These are phyloP conservation scores for Coccomyxa subellipsoidea DNA, from an alignment of 163 green algal species.

Conservation along the genomic window DNA sequence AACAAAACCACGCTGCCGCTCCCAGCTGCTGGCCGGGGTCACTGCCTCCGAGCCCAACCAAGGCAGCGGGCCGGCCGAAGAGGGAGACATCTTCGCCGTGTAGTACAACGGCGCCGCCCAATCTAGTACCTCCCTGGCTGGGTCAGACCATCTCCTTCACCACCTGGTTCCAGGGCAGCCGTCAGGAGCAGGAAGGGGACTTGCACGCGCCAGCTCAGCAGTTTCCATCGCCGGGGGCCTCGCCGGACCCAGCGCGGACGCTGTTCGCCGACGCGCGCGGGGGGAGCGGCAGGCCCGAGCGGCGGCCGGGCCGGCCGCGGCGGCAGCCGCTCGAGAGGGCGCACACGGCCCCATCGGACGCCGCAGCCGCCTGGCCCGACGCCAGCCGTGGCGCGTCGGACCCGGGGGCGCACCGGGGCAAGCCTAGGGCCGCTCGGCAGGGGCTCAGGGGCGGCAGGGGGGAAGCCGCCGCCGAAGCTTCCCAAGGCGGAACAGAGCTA, in stretches of 20 bases:
- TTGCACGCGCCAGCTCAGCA: neutral
- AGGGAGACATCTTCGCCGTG: neutral
- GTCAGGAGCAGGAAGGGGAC: neutral
- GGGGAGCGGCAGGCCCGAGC: neutral
- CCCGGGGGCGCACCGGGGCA: neutral
- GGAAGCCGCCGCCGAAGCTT: neutral
- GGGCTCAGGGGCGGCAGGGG: neutral
- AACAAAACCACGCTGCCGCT: neutral
- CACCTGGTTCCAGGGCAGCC: neutral
- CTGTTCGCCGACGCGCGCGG: neutral
- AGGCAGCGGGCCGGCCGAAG: neutral
- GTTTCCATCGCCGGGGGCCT: neutral
- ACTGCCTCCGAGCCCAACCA: neutral
- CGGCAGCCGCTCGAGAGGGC: neutral
- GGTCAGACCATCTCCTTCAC: neutral
- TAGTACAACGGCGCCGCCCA: neutral
- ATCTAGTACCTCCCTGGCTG: neutral
- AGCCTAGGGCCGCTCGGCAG: neutral
- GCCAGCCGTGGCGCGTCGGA: neutral
- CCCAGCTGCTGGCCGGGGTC: neutral
- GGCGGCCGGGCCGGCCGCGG: too few relatives aligned
- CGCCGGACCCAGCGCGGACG: neutral
- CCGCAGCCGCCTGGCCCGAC: neutral
- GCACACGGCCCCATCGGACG: neutral
- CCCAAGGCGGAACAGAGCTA: neutral